Evolutionary conservation across 2,329 filamentous ascomycete genomes (phyloP), one percentile per base, ranked within the genome.

Genomic region (Bisporella sp.): DNA sequence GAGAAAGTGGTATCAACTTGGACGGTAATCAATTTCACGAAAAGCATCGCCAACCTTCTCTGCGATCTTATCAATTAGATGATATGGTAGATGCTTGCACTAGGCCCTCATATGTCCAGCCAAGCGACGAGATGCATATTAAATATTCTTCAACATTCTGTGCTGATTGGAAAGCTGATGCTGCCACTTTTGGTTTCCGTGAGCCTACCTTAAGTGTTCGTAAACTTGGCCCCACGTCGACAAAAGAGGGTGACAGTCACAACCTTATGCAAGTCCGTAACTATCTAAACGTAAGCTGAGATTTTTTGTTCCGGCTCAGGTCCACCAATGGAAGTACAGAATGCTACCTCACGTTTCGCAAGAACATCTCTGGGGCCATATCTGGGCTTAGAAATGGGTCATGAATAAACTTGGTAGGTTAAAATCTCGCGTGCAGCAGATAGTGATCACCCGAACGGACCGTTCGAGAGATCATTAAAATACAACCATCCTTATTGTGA

Each of bases 71-170:
- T 48, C 52, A 50, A 5, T 55, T 63, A 11, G 62, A 66, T 47
- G 64, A 67, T 47, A 43, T 66, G 11, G 52, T 67, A 13, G 59
- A 64, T 45, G 65, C 62, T n/a, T 67, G 62, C 46, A 65, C 61
- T 4, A 48, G 62, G 40, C 51, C 58, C 4, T 62, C 57, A 5
- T 67, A 66, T 54, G 32, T 50, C 21, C 63, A 64, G 40, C 64
- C 65, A 6, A 31, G 62, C 12, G 41, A 55, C 21, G 51, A 57
- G 28, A 60, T 70, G 50, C 43, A 62, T 53, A 49, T 49, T 30
- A 59, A 57, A 46, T 60, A 65, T 51, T 29, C 57, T 29, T 43
- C 60, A 47, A 52, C 63, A 47, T 57, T 70, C 49, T 49, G 57
- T 40, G 44, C 60, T 5, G 51, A 65, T 31, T 67, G 65, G 59